Conservation (phyloP, 345 rosid species). For the Geranium rotundifolium region DNA sequence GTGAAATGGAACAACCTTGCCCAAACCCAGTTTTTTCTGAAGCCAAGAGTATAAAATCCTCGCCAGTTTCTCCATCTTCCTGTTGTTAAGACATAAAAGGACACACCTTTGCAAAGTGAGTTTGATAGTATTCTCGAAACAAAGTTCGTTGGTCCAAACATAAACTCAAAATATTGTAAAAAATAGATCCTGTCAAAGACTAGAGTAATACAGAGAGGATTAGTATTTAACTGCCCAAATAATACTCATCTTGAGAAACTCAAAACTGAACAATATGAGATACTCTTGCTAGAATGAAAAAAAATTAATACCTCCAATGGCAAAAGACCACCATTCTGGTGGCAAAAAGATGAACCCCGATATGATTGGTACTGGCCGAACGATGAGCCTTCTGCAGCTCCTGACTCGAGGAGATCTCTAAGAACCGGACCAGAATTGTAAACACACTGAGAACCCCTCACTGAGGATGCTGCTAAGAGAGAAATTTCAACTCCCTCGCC, state of each 20-base stretch:
- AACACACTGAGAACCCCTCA: constrained; percentile 43
- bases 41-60: constrained; percentile 38
- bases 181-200: neutral
- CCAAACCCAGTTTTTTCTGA: constrained; percentile 41
- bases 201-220: neutral
- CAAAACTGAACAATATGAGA: constrained; percentile 3
- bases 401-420: constrained; percentile 61
- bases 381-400: constrained; percentile 54
- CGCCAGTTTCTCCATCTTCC: constrained; percentile 42
- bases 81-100: constrained; percentile 19
- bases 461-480: constrained; percentile 46
- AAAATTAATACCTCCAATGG: constrained; percentile 51
- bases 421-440: constrained; percentile 71
- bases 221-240: neutral
- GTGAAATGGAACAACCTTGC: constrained; percentile 21
- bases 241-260: neutral
- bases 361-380: constrained; percentile 54
- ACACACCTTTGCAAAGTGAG: neutral
- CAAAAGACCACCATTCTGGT: constrained; percentile 34
- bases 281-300: constrained; percentile 2
- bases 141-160: too few species aligned
- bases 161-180: too few species aligned
- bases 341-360: constrained; percentile 46
- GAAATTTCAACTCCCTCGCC: constrained; percentile 64
- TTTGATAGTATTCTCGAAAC: neutral